Base-by-base conservation (phyloP, 768 basidiomycete genomes). In the Tylopilus plumbeoviolaceoides region DNA sequence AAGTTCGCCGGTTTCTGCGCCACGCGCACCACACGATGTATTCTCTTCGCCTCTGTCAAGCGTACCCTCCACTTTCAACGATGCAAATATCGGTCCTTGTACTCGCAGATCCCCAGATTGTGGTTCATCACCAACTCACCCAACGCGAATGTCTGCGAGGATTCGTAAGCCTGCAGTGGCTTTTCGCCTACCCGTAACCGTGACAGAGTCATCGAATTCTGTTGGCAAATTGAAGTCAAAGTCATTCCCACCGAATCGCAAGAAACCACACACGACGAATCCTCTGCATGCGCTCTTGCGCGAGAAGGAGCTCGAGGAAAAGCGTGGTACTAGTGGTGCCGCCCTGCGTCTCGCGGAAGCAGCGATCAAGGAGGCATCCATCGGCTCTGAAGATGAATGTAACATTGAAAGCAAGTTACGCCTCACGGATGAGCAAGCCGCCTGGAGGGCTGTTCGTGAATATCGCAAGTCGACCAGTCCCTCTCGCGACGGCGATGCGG, bases 241-340 rank as follows among this genome's bases (percentile, higher is more conserved):
- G 14, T 40, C 53, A 15, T n/a, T 38, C 9, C 27, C 41, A 0
- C 28, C 23, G 44, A 55, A 51, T 15, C 54, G 49, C 40, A 70
- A 68, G 58, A 64, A 55, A 36, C 40, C 53, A n/a, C 41, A 12
- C 20, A 60, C 64, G 11, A n/a, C n/a, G 30, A 79, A 83, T 55
- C 84, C 85, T 10, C 71, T 87, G 20, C 75, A 74, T 45, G 75
- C 70, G 2, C 74, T 85, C 28, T 63, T 85, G 36, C 78, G 74
- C 56, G 83, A 84, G 65, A 84, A 82, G 61, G 55, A 58, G 17
- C 40, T 60, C 23, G 59, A 61, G 41, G 58, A 70, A 6, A 64
- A 58, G 39, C 70, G 58, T 20, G 68, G 70, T 14, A 70, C 73
- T 25, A 75, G 75, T 40, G 65, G 44, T 14, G 67, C 73, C 8